Percentiles rank a stretch among this genome's conserved stretches.
These are phyloP conservation scores for Starmerella vitae DNA, from an alignment of 805 yeast genomes.

Conservation along the genomic window DNA sequence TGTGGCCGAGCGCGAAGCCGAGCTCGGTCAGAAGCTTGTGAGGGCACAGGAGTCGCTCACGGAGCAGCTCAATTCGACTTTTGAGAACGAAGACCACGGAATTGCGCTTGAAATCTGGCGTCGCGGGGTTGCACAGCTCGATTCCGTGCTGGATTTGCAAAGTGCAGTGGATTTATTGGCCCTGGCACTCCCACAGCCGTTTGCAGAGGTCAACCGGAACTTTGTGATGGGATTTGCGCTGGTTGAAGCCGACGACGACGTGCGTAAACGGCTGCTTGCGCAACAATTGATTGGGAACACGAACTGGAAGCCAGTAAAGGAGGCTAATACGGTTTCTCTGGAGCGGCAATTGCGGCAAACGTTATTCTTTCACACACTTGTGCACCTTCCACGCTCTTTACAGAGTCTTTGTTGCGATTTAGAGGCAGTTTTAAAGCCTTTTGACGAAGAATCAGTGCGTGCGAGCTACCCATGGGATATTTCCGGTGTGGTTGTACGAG, in stretches of 20 bases:
- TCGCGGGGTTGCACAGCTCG: slow-evolving; percentile 1
- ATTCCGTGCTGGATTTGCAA: slow-evolving; percentile 2
- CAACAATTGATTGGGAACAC: slow-evolving; percentile 15
- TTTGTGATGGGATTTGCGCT: slow-evolving; percentile 9
- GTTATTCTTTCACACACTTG: slow-evolving; percentile 7
- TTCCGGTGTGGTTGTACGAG: too few species aligned
- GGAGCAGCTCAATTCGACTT: background rate
- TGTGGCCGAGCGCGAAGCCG: slow-evolving; percentile 2
- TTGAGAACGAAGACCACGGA: too few species aligned
- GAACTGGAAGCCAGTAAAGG: slow-evolving; percentile 10
- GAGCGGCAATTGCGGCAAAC: slow-evolving; percentile 1
- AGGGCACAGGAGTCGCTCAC: slow-evolving; percentile 8
- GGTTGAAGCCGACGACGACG: slow-evolving; percentile 7
- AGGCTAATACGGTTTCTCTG: background rate
- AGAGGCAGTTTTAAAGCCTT: too few species aligned
- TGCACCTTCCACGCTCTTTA: too few species aligned
- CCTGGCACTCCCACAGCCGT: slow-evolving; percentile 9
- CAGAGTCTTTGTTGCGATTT: too few species aligned
- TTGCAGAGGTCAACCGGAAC: slow-evolving; percentile 5
- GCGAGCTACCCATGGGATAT: too few species aligned
- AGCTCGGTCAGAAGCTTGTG: slow-evolving; percentile 4
- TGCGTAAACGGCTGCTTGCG: slow-evolving; percentile 10
- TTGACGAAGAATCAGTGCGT: too few species aligned
- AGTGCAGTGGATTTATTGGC: slow-evolving; percentile 14
- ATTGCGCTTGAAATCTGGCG: background rate